Conservation (phyloP, 768 basidiomycete genomes). For the Omphalotus guepiniiformis region DNA sequence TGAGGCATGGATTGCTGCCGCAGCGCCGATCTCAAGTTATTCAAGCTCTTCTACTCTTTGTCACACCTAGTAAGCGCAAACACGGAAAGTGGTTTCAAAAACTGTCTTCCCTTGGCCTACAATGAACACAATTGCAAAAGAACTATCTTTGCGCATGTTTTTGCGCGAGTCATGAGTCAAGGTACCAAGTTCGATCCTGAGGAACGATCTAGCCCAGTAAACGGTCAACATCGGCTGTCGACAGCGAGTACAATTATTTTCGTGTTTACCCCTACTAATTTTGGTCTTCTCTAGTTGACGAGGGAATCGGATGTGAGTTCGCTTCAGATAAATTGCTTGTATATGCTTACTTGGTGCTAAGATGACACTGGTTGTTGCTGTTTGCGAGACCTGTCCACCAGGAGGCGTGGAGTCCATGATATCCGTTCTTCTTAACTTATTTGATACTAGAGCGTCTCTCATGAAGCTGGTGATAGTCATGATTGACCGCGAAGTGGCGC, state of each 20-base stretch:
- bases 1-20: too few relatives aligned
- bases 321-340: not conserved
- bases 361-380: conserved; percentile 79
- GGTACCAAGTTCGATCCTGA: conserved; percentile 74
- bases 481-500: conserved; percentile 80
- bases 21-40: too few relatives aligned
- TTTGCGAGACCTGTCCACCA: conserved; percentile 82
- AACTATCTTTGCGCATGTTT: conserved; percentile 79
- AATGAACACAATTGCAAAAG: conserved; percentile 66
- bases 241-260: conserved; percentile 42
- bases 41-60: too few relatives aligned
- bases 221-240: conserved; percentile 48
- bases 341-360: conserved; percentile 29
- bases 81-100: conserved; percentile 84
- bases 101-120: conserved; percentile 78
- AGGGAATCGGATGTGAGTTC: conserved; percentile 67
- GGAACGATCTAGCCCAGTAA: conserved; percentile 43
- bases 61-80: conserved; percentile 81
- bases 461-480: conserved; percentile 75
- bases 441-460: conserved; percentile 71
- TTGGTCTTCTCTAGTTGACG: conserved; percentile 46
- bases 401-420: conserved; percentile 81
- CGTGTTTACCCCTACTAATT: too few relatives aligned
- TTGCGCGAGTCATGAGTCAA: conserved; percentile 74
- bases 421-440: conserved; percentile 79